Evolutionary conservation across 257 asterid species (phyloP).

Genomic region (Solanum sejunctum): DNA sequence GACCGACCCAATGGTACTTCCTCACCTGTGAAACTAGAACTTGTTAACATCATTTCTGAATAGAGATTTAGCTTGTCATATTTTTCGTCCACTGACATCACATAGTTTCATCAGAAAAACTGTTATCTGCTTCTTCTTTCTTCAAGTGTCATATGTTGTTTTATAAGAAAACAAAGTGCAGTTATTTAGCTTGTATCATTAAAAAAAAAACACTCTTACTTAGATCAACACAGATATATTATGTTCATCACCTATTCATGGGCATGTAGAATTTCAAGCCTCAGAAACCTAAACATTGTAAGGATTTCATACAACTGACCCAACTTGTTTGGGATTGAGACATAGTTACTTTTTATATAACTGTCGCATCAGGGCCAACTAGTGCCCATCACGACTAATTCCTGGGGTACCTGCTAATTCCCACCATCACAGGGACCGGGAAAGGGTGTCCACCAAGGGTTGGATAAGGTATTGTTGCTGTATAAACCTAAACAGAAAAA

Average conservation of each 20-base stretch:
- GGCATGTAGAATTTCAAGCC: not conserved
- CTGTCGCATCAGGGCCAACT: not conserved
- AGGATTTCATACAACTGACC: not conserved
- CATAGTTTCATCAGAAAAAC: not conserved
- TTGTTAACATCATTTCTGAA: not conserved
- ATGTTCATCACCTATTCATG: not conserved
- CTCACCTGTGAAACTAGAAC: constrained; percentile 38
- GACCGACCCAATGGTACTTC: constrained; percentile 43
- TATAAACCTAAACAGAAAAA: not conserved
- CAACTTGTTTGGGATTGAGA: not conserved
- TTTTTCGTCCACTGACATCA: not conserved
- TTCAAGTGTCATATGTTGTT: not conserved
- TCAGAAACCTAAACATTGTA: not conserved
- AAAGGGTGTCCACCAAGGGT: not conserved
- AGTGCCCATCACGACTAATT: not conserved
- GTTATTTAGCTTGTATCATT: not conserved
- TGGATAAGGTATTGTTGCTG: not conserved
- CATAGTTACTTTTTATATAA: not conserved
- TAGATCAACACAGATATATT: not conserved
- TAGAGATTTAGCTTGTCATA: not conserved
- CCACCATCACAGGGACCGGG: not conserved
- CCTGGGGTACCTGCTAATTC: not conserved
- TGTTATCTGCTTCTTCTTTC: not conserved
- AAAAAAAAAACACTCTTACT: not conserved
- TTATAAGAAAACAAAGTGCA: not conserved